Evolutionary conservation across 495 filamentous ascomycete genomes (phyloP), one percentile per base, ranked within the genome.

Genomic region (Aspergillus sclerotioniger): DNA sequence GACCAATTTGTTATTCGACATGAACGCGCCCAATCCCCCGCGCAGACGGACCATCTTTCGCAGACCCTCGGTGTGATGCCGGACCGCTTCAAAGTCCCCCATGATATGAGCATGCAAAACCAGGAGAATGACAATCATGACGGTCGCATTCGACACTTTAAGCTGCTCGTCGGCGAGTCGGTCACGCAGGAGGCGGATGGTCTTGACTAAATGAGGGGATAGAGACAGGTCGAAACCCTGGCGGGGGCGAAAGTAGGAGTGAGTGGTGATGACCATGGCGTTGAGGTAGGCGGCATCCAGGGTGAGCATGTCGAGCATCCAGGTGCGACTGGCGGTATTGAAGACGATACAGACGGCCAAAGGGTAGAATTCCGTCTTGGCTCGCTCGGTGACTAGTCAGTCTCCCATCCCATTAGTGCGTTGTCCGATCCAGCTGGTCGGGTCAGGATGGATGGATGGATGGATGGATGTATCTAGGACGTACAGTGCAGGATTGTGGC

Each of bases 221-320:
- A 56, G 49, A 3, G 52, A 12, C 3, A 33, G 43, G 19, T 57
- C n/a, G 16, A n/a, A 13, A 6, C 46, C 37, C n/a, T n/a, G 12
- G 13, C 8, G 3, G 9, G 13, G 9, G n/a, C 16, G 62, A 47
- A 74, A 74, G 51, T 72, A 78, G 45, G 54, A 53, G 43, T 72
- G 67, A 8, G 71, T 58, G 0, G 63, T 67, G 54, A 71, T 72
- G n/a, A 70, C 63, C 59, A 71, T 70, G 46, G 69, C 58, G 55
- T 77, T 71, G 3, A 79, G 66, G 46, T 71, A 79, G 29, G 69
- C 71, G 9, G 68, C 53, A 48, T 79, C 72, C 15, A 60, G 12
- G 4, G 62, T 58, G 12, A 79, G 52, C 9, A 72, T 65, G 10
- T 66, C 68, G 37, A 76, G 58, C 68, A 69, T 76, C 31, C 41